These are phyloP conservation scores for Pugionium dolabratum DNA, from an alignment of 345 rosid species.

Conservation along the genomic window DNA sequence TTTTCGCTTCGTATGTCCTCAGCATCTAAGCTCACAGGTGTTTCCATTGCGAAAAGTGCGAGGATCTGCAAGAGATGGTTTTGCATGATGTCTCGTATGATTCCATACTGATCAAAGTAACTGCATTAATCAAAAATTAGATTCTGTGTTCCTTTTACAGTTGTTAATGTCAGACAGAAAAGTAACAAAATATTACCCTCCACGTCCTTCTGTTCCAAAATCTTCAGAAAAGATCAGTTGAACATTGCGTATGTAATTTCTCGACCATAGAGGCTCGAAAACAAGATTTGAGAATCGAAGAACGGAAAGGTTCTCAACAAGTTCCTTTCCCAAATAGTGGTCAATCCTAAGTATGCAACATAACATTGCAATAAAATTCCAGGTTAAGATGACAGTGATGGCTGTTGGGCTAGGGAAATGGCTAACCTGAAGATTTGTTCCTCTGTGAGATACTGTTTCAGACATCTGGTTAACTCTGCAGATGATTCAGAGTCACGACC, in stretches of 20 bases:
- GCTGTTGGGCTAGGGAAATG: not conserved
- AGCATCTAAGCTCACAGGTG: constrained; percentile 94
- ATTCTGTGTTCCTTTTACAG: constrained; percentile 6
- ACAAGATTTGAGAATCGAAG: constrained; percentile 97
- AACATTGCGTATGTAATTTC: constrained; percentile 83
- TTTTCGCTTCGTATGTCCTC: constrained; percentile 93
- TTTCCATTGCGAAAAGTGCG: constrained; percentile 95
- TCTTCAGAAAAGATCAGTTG: constrained; percentile 93
- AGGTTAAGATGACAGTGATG: not conserved
- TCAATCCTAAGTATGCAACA: constrained; percentile 59
- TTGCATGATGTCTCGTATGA: constrained; percentile 92
- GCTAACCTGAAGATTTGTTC: constrained; percentile 86
- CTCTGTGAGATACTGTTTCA: constrained; percentile 73
- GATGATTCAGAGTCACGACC: constrained; percentile 88
- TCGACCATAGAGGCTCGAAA: constrained; percentile 87
- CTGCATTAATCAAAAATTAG: constrained; percentile 35
- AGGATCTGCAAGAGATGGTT: constrained; percentile 92
- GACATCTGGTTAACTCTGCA: constrained; percentile 69
- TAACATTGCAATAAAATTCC: not conserved
- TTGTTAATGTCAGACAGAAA: not conserved
- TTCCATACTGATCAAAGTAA: constrained; percentile 86
- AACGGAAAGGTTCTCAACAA: constrained; percentile 89
- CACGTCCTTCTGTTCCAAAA: constrained; percentile 94
- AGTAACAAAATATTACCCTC: constrained; percentile 57
- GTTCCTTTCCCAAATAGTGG: constrained; percentile 92